Conservation (phyloP, 306 rosid genomes). For the Cucurbita ficifolia region DNA sequence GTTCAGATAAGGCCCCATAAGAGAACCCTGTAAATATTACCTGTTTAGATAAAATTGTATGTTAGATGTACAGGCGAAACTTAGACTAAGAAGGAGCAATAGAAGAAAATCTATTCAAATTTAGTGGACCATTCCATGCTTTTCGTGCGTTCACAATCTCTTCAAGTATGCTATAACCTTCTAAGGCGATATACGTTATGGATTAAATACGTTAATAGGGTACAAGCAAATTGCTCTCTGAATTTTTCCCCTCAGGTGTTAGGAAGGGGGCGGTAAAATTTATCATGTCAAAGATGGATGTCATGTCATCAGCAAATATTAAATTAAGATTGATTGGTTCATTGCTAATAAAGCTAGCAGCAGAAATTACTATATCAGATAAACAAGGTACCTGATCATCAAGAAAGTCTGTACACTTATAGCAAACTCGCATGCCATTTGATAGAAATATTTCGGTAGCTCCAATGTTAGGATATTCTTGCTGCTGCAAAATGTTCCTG, state of each 20-base stretch:
- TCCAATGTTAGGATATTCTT: conserved; percentile 67
- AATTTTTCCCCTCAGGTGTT: not conserved
- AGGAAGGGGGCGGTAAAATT: not conserved
- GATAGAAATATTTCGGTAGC: conserved; percentile 76
- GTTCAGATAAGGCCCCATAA: conserved; percentile 90
- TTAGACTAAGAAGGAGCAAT: not conserved
- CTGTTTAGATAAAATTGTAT: conserved; percentile 29
- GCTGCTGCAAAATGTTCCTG: conserved; percentile 58
- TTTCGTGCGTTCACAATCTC: not conserved
- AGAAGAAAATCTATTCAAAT: not conserved
- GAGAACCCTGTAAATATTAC: conserved; percentile 93
- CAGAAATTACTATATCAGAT: conserved; percentile 10
- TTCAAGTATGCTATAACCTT: not conserved
- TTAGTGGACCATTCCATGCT: not conserved
- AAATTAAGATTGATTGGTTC: not conserved
- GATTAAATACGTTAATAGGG: not conserved
- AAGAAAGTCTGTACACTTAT: conserved; percentile 78
- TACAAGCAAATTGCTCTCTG: not conserved
- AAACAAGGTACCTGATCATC: conserved; percentile 68
- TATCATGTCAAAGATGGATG: not conserved
- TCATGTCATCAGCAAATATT: not conserved
- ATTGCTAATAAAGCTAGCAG: not conserved
- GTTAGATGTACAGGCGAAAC: not conserved
- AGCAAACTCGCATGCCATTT: conserved; percentile 90
- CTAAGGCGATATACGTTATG: not conserved